These are phyloP conservation scores for Musa acuminata DNA, from an alignment of 176 grass and related monocot species.

Conservation along the genomic window DNA sequence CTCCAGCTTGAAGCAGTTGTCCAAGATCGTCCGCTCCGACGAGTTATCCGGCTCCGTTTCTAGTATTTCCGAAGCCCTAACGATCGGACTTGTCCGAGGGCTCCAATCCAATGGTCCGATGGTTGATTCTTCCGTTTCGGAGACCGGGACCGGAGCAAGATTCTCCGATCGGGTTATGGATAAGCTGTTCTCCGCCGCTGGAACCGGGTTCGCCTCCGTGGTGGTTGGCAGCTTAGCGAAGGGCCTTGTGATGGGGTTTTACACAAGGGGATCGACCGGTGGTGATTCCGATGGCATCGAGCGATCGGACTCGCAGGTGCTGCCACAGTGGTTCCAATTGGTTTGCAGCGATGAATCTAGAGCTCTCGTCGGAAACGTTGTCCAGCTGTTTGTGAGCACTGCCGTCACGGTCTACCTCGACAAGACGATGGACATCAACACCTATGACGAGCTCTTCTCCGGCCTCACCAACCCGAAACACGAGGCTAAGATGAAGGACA, in stretches of 20 bases:
- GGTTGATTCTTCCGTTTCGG: background rate
- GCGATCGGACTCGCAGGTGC: conserved; percentile 13
- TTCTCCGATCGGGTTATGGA: conserved; percentile 64
- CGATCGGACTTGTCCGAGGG: conserved; percentile 37
- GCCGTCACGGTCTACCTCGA: conserved; percentile 81
- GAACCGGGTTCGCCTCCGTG: conserved; percentile 51
- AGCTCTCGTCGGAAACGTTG: conserved; percentile 39
- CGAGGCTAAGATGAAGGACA: conserved; percentile 56
- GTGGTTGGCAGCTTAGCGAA: conserved; percentile 67
- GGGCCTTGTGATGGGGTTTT: conserved; percentile 50
- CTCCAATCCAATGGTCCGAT: background rate
- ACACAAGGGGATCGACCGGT: conserved; percentile 13
- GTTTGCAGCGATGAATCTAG: conserved; percentile 38
- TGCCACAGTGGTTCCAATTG: conserved; percentile 53
- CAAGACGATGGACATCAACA: conserved; percentile 92
- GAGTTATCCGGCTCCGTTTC: conserved; percentile 56
- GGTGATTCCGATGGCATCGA: background rate
- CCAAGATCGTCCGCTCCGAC: conserved; percentile 57
- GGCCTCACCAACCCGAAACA: conserved; percentile 78
- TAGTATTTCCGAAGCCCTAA: conserved; percentile 49
- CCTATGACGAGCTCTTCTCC: conserved; percentile 76
- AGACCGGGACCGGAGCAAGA: background rate
- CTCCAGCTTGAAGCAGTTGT: conserved; percentile 55
- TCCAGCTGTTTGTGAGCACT: conserved; percentile 51
- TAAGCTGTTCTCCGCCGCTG: conserved; percentile 64